These are phyloP conservation scores for Penicillium sp. DNA, from an alignment of 2,329 filamentous ascomycete genomes.

Conservation along the genomic window DNA sequence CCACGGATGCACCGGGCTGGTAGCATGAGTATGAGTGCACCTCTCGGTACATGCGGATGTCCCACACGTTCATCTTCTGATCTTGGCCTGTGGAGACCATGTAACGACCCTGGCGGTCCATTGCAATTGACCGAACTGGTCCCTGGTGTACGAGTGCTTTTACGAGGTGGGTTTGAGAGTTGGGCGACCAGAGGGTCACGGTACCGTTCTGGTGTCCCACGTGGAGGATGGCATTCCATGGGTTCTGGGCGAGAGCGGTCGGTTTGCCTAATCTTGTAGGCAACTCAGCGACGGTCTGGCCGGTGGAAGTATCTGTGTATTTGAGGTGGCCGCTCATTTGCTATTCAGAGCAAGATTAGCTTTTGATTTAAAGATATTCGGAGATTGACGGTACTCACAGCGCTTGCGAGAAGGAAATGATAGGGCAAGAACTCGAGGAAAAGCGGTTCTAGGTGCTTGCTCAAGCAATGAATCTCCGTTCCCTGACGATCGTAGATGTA, in stretches of 20 bases:
- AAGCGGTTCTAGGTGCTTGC: conserved; percentile 84
- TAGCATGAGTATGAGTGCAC: conserved; percentile 84
- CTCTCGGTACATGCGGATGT: conserved; percentile 89
- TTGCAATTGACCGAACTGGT: conserved; percentile 76
- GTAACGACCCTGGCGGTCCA: conserved; percentile 87
- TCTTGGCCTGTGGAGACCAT: conserved; percentile 95
- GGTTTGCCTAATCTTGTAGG: conserved; percentile 81
- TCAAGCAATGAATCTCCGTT: conserved; percentile 86
- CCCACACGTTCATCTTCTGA: conserved; percentile 89
- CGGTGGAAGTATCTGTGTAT: conserved; percentile 94
- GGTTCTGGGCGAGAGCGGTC: conserved; percentile 80
- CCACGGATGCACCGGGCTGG: conserved; percentile 74
- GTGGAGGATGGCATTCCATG: conserved; percentile 86
- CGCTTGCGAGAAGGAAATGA: conserved; percentile 86
- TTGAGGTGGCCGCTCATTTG: conserved; percentile 77
- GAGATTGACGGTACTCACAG: conserved; percentile 53
- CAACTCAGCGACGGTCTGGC: conserved; percentile 79
- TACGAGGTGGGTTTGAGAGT: conserved; percentile 77
- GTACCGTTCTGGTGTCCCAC: conserved; percentile 93
- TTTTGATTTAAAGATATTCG: neutral
- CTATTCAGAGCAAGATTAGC: conserved; percentile 41
- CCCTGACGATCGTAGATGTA: conserved; percentile 94
- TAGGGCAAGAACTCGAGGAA: conserved; percentile 96
- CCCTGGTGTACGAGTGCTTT: conserved; percentile 88
- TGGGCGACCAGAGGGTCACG: conserved; percentile 94